Evolutionary conservation across 1,284 basidiomycete species (phyloP).

Genomic region (Rhodotorula sp.): DNA sequence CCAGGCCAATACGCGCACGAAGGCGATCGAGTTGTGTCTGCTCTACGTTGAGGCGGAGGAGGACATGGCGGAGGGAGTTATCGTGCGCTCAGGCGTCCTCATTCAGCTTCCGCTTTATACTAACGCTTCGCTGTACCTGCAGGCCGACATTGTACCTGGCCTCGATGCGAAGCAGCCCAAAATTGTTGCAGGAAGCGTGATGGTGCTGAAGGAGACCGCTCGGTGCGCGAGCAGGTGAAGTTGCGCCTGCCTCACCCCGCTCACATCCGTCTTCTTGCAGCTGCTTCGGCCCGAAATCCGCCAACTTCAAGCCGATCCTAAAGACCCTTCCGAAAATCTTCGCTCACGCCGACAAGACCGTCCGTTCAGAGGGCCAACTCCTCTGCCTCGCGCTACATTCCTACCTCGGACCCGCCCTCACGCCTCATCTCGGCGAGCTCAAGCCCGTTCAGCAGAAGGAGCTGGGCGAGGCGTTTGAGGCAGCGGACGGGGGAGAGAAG

Average conservation of each 20-base stretch:
- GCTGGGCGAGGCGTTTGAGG: conserved; percentile 83
- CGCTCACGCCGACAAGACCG: conserved; percentile 90
- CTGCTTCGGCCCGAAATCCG: conserved; percentile 73
- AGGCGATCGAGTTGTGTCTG: conserved; percentile 78
- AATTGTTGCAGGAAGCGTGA: conserved; percentile 76
- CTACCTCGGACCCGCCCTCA: conserved; percentile 79
- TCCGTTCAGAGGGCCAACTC: conserved; percentile 83
- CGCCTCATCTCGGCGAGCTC: conserved; percentile 82
- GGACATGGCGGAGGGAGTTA: conserved; percentile 69
- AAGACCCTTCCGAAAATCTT: conserved; percentile 91
- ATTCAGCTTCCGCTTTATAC: not conserved
- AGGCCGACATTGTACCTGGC: conserved; percentile 81
- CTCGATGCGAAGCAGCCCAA: conserved; percentile 93
- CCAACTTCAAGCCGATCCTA: conserved; percentile 71
- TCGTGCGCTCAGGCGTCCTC: conserved; percentile 62
- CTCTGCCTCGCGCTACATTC: conserved; percentile 79
- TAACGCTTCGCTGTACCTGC: conserved; percentile 9
- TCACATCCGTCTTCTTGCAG: conserved; percentile 51
- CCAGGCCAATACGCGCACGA: conserved; percentile 84
- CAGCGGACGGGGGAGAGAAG: conserved; percentile 64
- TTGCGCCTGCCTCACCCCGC: not conserved
- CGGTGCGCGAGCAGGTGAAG: conserved; percentile 55
- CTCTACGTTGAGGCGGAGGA: conserved; percentile 96
- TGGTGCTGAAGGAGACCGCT: conserved; percentile 75
- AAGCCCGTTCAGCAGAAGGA: conserved; percentile 99